A percentile compares a stretch with the other conserved stretches of the same genome.
These are phyloP conservation scores for Fusarium compactum DNA, from an alignment of 2,329 filamentous ascomycete species.

Conservation along the genomic window DNA sequence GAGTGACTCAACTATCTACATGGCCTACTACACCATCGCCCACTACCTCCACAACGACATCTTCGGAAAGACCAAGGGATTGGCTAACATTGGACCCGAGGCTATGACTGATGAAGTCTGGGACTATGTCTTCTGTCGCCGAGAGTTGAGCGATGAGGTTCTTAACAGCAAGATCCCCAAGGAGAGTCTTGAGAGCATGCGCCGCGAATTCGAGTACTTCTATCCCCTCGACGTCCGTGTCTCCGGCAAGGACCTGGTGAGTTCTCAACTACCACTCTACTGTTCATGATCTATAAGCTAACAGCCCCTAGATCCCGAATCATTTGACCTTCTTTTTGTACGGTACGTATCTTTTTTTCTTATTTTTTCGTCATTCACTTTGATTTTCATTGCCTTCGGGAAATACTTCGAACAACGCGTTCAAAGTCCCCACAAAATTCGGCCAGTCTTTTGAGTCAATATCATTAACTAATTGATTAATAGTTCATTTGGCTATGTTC, in stretches of 20 bases:
- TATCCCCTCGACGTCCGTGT: constrained; percentile 91
- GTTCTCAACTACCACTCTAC: neutral
- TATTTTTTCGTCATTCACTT: no score
- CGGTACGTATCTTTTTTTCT: no score
- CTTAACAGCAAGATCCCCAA: constrained; percentile 78
- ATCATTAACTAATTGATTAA: no score
- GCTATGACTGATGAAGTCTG: constrained; percentile 96
- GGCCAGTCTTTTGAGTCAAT: no score
- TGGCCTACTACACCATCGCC: constrained; percentile 79
- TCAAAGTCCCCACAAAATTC: no score
- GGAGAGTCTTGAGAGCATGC: constrained; percentile 81
- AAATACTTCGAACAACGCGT: no score
- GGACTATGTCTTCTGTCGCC: constrained; percentile 92
- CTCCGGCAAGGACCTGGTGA: constrained; percentile 84
- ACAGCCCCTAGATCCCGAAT: constrained; percentile 72
- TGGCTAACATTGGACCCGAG: constrained; percentile 77
- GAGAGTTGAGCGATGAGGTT: constrained; percentile 75
- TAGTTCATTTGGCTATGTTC: constrained; percentile 84
- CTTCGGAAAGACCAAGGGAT: constrained; percentile 80
- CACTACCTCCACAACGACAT: constrained; percentile 84
- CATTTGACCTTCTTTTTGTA: constrained; percentile 80
- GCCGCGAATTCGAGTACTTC: constrained; percentile 95
- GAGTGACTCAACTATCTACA: constrained; percentile 93
- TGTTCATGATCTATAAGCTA: neutral
- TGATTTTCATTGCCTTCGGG: no score